Percentiles rank a stretch among this genome's conserved stretches.
These are phyloP conservation scores for Tulasnella sp. DNA, from an alignment of 768 basidiomycete species.

Conservation along the genomic window DNA sequence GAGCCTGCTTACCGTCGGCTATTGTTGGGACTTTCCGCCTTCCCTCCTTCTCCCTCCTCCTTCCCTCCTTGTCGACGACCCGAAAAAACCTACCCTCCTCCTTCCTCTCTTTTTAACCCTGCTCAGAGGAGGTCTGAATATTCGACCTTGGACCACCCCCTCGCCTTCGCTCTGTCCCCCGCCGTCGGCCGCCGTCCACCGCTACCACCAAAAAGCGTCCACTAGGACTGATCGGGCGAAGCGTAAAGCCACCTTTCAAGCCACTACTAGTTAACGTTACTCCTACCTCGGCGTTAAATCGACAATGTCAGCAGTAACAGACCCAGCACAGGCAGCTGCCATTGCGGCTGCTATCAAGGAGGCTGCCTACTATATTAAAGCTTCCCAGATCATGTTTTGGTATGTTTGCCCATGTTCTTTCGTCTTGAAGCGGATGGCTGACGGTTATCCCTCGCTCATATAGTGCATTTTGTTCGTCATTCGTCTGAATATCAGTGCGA, in stretches of 20 bases:
- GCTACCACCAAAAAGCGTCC: background rate
- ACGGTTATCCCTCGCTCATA: background rate
- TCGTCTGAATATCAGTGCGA: background rate
- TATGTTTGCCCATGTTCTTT: background rate
- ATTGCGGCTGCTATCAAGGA: background rate
- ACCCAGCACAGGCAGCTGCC: background rate
- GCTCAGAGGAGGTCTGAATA: background rate
- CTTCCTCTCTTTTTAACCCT: background rate
- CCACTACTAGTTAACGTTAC: background rate
- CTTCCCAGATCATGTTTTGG: background rate
- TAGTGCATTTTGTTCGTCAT: constrained; percentile 14
- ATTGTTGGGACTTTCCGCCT: background rate
- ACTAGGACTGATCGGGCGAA: too few species aligned
- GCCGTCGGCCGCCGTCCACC: background rate
- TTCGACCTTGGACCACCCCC: background rate
- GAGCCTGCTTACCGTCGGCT: background rate
- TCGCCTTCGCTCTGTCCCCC: background rate
- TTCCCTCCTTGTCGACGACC: background rate
- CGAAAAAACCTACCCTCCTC: background rate
- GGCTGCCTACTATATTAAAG: constrained; percentile 2
- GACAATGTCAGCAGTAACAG: background rate
- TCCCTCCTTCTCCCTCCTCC: background rate
- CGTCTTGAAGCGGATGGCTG: background rate
- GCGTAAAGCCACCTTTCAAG: background rate
- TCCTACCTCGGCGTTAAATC: background rate